A percentile compares a stretch with the other conserved stretches of the same genome.
These are phyloP conservation scores for Zancudomyces culisetae DNA, from an alignment of 371 early-diverging fungal genomes.

Conservation along the genomic window DNA sequence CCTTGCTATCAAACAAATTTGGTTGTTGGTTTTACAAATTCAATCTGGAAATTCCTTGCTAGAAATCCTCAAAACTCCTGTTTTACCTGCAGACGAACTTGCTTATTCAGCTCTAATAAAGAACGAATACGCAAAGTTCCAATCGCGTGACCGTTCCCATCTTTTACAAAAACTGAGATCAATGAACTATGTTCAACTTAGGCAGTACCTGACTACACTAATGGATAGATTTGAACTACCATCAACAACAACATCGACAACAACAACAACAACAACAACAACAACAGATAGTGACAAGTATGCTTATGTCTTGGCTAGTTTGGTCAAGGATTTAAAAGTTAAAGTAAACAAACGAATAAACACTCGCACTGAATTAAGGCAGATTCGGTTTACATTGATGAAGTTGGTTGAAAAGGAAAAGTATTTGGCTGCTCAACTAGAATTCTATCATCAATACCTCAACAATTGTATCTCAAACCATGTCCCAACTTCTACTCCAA, in stretches of 20 bases:
- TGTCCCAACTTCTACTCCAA: slow-evolving; percentile 45
- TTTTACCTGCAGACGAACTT: too few species aligned
- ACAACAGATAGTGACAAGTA: slow-evolving; percentile 7
- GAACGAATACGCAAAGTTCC: too few species aligned
- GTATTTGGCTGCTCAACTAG: slow-evolving; percentile 67
- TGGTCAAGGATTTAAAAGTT: slow-evolving; percentile 80
- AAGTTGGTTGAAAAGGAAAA: slow-evolving; percentile 60
- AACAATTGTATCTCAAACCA: slow-evolving; percentile 71
- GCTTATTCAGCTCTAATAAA: too few species aligned
- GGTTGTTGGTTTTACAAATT: slow-evolving; percentile 59
- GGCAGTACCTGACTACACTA: too few species aligned
- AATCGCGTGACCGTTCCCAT: too few species aligned
- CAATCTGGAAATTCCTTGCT: slow-evolving; percentile 61
- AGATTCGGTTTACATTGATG: slow-evolving; percentile 52
- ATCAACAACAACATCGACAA: slow-evolving; percentile 19
- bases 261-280: slow-evolving; percentile 19
- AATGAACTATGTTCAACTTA: slow-evolving; percentile 12
- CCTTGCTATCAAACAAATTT: slow-evolving; percentile 74
- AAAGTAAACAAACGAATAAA: slow-evolving; percentile 70
- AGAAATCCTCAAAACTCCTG: slow-evolving; percentile 51
- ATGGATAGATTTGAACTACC: too few species aligned
- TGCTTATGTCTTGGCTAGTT: slow-evolving; percentile 37
- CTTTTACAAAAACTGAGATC: slow-evolving; percentile 20
- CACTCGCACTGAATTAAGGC: slow-evolving; percentile 47
- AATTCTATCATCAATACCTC: slow-evolving; percentile 77